These are phyloP conservation scores for Kwoniella pini DNA, from an alignment of 768 basidiomycete species.

Conservation along the genomic window DNA sequence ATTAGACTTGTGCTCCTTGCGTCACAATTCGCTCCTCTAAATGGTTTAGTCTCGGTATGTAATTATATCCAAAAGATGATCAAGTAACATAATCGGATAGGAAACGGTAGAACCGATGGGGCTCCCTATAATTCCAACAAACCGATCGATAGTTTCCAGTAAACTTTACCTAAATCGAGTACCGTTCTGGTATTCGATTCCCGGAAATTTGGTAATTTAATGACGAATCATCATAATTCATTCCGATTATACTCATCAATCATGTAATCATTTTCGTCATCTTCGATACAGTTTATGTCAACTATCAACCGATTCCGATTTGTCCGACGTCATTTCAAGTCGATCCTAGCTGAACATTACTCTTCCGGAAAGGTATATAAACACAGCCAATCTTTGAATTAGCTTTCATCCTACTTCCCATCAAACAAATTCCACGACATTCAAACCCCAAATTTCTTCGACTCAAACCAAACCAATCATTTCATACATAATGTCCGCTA, in stretches of 20 bases:
- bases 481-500: constrained; percentile 23
- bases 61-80: too few species aligned
- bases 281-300: background rate
- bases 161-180: background rate
- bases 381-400: background rate
- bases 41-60: too few species aligned
- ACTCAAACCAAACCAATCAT: constrained; percentile 5
- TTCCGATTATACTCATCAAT: background rate
- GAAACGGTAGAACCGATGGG: too few species aligned
- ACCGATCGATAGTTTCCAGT: background rate
- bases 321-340: background rate
- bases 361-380: constrained; percentile 12
- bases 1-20: too few species aligned
- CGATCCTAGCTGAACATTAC: background rate
- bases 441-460: background rate
- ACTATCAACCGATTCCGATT: background rate
- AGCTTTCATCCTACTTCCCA: background rate
- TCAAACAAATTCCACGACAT: background rate
- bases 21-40: too few species aligned
- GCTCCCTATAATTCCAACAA: background rate
- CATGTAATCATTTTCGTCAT: background rate
- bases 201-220: background rate
- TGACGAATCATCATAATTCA: constrained; percentile 7
- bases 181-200: background rate
- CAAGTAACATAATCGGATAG: too few species aligned